These are phyloP conservation scores for Pseudogymnoascus sp. DNA, from an alignment of 2,329 filamentous ascomycete species.

Conservation along the genomic window DNA sequence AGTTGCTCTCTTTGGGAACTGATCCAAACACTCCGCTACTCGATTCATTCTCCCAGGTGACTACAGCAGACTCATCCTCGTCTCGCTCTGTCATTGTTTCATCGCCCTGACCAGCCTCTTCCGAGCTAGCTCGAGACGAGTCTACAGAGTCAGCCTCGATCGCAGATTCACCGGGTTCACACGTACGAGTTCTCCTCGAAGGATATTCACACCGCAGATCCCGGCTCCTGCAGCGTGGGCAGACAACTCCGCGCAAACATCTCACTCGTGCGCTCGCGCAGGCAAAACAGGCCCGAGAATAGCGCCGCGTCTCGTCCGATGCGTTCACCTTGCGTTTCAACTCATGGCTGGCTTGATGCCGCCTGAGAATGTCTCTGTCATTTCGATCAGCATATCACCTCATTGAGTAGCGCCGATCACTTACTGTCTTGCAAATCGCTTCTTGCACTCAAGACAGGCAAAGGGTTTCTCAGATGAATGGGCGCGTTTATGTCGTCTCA, in stretches of 20 bases:
- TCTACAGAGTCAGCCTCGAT: background rate
- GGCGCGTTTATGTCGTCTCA: conserved; percentile 48
- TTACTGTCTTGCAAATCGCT: conserved; percentile 9
- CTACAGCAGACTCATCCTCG: background rate
- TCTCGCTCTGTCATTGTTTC: conserved; percentile 1
- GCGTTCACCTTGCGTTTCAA: conserved; percentile 7
- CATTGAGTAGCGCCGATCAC: background rate
- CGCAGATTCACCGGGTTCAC: background rate
- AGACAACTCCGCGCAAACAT: conserved; percentile 5
- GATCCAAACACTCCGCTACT: background rate
- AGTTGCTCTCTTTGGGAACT: background rate
- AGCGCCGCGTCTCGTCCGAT: conserved; percentile 1
- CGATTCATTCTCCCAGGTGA: conserved; percentile 5
- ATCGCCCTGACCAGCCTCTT: conserved; percentile 4
- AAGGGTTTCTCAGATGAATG: conserved; percentile 45
- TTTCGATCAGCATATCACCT: background rate
- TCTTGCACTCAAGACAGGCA: conserved; percentile 8
- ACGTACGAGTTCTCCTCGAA: conserved; percentile 9
- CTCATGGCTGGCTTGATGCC: conserved; percentile 10
- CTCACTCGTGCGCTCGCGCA: conserved; percentile 7
- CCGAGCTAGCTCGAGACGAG: conserved; percentile 6
- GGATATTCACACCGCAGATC: conserved; percentile 9
- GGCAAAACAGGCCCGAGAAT: conserved; percentile 9
- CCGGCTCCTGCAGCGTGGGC: conserved; percentile 7
- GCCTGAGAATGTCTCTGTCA: conserved; percentile 6